phyloP scores from a whole-genome alignment of 75 land plant genomes.

The Gnetum montanum region DNA sequence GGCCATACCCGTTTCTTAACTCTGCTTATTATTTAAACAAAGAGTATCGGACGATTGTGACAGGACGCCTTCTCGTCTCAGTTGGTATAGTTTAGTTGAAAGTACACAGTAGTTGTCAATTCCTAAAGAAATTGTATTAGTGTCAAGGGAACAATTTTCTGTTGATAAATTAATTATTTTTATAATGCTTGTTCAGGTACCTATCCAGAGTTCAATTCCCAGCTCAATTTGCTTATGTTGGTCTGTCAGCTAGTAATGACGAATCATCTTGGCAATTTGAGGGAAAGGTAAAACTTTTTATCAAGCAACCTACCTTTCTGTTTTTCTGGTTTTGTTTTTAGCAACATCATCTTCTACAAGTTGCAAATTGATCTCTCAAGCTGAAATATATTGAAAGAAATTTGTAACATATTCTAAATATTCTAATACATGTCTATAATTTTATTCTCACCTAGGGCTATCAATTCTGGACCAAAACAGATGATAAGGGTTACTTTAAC shows the following conservation, averaged over 20 bases:
- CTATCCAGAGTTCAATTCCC: too few species aligned
- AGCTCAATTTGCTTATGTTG: constrained; percentile 45
- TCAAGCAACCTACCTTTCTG: not conserved
- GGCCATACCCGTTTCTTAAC: too few species aligned
- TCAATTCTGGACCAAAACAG: constrained; percentile 21
- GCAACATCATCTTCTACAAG: not conserved
- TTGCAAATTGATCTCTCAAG: not conserved
- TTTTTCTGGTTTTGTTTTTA: not conserved
- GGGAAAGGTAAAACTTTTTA: constrained; percentile 44
- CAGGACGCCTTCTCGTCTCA: too few species aligned
- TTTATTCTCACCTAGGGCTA: constrained; percentile 6
- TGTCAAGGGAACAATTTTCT: too few species aligned
- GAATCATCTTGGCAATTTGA: constrained; percentile 79
- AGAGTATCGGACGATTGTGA: too few species aligned
- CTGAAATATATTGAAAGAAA: not conserved
- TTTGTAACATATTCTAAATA: not conserved
- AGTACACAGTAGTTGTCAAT: too few species aligned
- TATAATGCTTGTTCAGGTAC: too few species aligned
- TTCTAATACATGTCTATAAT: not conserved
- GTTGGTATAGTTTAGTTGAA: too few species aligned
- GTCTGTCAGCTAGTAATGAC: constrained; percentile 64
- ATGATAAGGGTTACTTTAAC: constrained; percentile 14
- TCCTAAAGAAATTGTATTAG: too few species aligned
- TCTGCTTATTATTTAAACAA: too few species aligned
- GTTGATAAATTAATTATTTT: too few species aligned